Conservation (phyloP, 164 flowering plant genomes). For the Berberis thunbergii region DNA sequence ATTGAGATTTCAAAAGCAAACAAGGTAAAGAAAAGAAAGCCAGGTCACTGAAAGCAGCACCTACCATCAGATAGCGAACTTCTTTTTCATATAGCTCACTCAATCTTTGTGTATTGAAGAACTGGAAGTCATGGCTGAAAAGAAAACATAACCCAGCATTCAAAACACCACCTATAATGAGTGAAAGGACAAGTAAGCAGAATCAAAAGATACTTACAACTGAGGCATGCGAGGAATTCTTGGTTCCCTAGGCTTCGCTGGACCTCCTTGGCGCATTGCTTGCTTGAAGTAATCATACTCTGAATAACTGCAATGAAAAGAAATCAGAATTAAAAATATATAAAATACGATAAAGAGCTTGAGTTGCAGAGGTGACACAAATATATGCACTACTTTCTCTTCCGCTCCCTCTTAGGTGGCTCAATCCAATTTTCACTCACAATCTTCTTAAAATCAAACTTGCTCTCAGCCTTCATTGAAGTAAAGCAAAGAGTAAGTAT, state of each 20-base stretch:
- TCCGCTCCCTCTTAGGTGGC: constrained; percentile 92
- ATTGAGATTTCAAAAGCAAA: not conserved
- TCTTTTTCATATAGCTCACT: constrained; percentile 93
- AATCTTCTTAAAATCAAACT: constrained; percentile 91
- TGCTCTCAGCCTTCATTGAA: constrained; percentile 67
- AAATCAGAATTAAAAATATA: constrained; percentile 1
- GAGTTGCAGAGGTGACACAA: constrained; percentile 1
- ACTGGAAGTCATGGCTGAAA: constrained; percentile 94
- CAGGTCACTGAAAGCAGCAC: constrained; percentile 13
- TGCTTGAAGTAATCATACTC: constrained; percentile 98
- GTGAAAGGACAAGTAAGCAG: constrained; percentile 1
- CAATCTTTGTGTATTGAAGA: constrained; percentile 82
- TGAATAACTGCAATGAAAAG: constrained; percentile 42
- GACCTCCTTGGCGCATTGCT: constrained; percentile 97
- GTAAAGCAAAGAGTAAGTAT: not conserved
- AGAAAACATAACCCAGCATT: not conserved
- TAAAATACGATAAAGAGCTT: not conserved
- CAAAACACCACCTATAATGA: not conserved
- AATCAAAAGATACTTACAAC: constrained; percentile 43
- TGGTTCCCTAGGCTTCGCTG: constrained; percentile 86
- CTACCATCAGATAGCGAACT: constrained; percentile 90
- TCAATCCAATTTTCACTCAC: constrained; percentile 95
- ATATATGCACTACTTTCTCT: constrained; percentile 64
- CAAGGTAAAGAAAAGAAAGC: not conserved
- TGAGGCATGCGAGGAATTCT: constrained; percentile 99